These are phyloP conservation scores for Fonsecaea pugnacius DNA, from an alignment of 2,329 filamentous ascomycete species.

Conservation along the genomic window DNA sequence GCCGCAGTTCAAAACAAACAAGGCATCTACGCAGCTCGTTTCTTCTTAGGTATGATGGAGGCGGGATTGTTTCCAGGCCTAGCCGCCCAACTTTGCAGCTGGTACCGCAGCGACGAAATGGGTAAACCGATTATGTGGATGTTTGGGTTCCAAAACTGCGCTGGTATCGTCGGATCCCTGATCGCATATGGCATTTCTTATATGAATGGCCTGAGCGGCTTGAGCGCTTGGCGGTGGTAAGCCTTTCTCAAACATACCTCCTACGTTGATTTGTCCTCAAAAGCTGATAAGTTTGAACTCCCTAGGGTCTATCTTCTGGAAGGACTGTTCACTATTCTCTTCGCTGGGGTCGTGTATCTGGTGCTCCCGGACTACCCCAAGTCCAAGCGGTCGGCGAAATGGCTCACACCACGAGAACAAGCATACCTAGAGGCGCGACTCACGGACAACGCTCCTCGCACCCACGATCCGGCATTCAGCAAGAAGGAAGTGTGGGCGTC, in stretches of 20 bases:
- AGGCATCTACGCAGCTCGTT: slow-evolving; percentile 47
- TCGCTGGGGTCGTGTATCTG: slow-evolving; percentile 45
- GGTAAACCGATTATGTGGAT: slow-evolving; percentile 50
- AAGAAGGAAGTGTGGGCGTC: slow-evolving; percentile 46
- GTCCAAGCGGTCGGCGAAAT: slow-evolving; percentile 48
- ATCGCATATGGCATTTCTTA: slow-evolving; percentile 39
- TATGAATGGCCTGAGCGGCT: slow-evolving; percentile 35
- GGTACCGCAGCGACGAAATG: slow-evolving; percentile 55
- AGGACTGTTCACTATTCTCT: slow-evolving; percentile 50
- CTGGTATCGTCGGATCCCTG: slow-evolving; percentile 44
- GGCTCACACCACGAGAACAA: slow-evolving; percentile 54
- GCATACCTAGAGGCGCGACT: slow-evolving; percentile 55
- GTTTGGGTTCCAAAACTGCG: slow-evolving; percentile 47
- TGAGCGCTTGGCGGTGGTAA: slow-evolving; percentile 38
- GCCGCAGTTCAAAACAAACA: slow-evolving; percentile 47
- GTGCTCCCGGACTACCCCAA: slow-evolving; percentile 54
- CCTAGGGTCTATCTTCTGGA: slow-evolving; percentile 51
- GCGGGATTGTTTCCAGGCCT: slow-evolving; percentile 52
- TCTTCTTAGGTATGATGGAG: slow-evolving; percentile 50
- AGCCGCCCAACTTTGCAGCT: slow-evolving; percentile 51
- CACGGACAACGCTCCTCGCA: slow-evolving; percentile 49
- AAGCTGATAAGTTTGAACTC: slow-evolving; percentile 10
- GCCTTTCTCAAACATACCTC: not conserved
- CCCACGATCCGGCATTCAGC: slow-evolving; percentile 48
- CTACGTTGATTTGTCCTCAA: not conserved